Evolutionary conservation across 257 asterid genomes (phyloP).

Genomic region (Jacaranda copaia): DNA sequence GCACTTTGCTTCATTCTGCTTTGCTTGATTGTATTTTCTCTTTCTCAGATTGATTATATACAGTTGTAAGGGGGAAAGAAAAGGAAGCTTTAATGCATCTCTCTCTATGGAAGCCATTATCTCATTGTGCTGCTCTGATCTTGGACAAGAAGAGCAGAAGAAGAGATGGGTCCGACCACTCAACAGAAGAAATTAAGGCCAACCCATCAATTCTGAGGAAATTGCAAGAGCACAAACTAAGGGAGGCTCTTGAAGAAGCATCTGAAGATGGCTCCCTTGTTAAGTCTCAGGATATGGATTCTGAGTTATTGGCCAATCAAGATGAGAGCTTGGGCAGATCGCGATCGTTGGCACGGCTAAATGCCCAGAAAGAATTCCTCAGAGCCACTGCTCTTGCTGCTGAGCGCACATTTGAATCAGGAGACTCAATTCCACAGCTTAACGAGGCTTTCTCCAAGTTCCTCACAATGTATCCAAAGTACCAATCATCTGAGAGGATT

Average conservation of each 20-base stretch:
- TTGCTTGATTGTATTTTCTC: slow-evolving; percentile 42
- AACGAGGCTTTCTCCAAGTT: slow-evolving; percentile 83
- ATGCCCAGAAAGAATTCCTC: slow-evolving; percentile 95
- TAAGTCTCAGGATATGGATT: slow-evolving; percentile 83
- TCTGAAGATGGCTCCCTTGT: slow-evolving; percentile 92
- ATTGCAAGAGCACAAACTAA: slow-evolving; percentile 85
- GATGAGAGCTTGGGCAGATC: slow-evolving; percentile 87
- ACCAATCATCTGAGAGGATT: slow-evolving; percentile 80
- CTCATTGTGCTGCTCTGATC: slow-evolving; percentile 93
- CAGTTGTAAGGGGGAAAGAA: not conserved
- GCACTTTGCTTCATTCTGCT: slow-evolving; percentile 41
- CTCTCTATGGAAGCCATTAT: slow-evolving; percentile 97
- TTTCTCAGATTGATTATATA: slow-evolving; percentile 41
- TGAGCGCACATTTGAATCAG: slow-evolving; percentile 70
- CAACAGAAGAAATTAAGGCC: slow-evolving; percentile 65
- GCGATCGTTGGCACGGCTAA: slow-evolving; percentile 84
- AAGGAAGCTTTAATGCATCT: slow-evolving; percentile 81
- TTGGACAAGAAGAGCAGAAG: slow-evolving; percentile 95
- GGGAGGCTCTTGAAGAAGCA: slow-evolving; percentile 98
- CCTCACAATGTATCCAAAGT: slow-evolving; percentile 92
- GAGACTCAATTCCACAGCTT: slow-evolving; percentile 71
- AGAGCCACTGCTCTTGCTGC: slow-evolving; percentile 95
- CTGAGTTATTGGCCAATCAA: slow-evolving; percentile 67
- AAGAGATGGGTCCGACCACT: slow-evolving; percentile 67
- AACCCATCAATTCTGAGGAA: slow-evolving; percentile 77